phyloP scores from a whole-genome alignment of 2,329 filamentous ascomycete genomes.

The Podosphaera fusca region DNA sequence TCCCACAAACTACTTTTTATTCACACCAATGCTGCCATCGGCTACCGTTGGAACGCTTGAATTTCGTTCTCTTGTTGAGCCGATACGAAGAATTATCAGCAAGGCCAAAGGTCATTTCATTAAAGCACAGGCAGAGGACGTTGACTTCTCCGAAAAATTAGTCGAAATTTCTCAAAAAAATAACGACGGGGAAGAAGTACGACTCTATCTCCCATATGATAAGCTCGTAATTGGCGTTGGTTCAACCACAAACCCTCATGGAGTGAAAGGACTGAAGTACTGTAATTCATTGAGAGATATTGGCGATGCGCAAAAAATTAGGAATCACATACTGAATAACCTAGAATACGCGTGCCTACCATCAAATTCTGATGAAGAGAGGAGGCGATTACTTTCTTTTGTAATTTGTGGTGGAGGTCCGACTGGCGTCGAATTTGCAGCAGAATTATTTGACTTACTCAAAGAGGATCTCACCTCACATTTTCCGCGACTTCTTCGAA shows the following conservation, averaged over 20 bases:
- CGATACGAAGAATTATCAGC: constrained; percentile 62
- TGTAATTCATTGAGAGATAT: constrained; percentile 93
- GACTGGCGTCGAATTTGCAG: constrained; percentile 92
- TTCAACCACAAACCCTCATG: constrained; percentile 81
- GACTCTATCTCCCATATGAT: constrained; percentile 92
- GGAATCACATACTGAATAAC: constrained; percentile 72
- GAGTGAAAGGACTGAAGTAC: constrained; percentile 81
- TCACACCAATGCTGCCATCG: constrained; percentile 93
- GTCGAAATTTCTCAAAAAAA: constrained; percentile 65
- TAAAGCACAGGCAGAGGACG: constrained; percentile 63
- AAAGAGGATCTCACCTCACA: constrained; percentile 74
- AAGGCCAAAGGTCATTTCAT: constrained; percentile 72
- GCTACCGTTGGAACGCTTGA: constrained; percentile 92
- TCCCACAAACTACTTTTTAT: constrained; percentile 89
- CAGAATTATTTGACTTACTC: constrained; percentile 82
- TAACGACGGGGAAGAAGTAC: constrained; percentile 43
- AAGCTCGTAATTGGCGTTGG: constrained; percentile 86
- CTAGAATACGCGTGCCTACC: constrained; percentile 82
- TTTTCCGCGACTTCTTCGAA: constrained; percentile 78
- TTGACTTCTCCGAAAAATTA: constrained; percentile 78
- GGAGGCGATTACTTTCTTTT: constrained; percentile 71
- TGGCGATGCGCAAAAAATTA: constrained; percentile 70
- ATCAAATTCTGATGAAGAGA: constrained; percentile 71
- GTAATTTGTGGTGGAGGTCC: constrained; percentile 90
- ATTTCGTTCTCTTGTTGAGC: constrained; percentile 75